Base-by-base conservation (phyloP, 2,329 filamentous ascomycete genomes). In the Talaromyces amestolkiae region DNA sequence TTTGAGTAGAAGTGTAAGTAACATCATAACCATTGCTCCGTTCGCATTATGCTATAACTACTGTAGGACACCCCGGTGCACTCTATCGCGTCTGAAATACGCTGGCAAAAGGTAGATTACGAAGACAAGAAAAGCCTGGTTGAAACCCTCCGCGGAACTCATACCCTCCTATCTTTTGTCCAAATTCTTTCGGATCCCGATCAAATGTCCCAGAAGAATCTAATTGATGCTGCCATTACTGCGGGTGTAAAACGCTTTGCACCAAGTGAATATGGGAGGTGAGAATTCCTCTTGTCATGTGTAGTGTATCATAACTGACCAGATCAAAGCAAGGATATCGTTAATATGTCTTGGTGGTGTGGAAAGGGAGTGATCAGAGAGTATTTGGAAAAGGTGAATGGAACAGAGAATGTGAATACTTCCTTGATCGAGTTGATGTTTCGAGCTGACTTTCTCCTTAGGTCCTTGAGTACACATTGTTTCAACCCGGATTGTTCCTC, bases 241-340 rank as follows among this genome's bases (percentile, higher is more conserved):
- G 63, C 58, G 0, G 58, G 63, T 11, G 63, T 65, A 8, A 65
- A 65, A 45, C 58, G 63, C 10, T 65, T 56, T 61, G 63, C 49
- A 15, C 63, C 63, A 3, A 65, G 56, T 15, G 58, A 65, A n/a
- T 65, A 53, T 22, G 63, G 58, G 9, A 61, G 49, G 63, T 65
- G 33, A 37, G 27, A 45, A 17, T 13, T 13, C 9, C 39, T 27
- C 1, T 19, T 49, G n/a, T 6, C 11, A 19, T 58, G 11, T 19
- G 17, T 45, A 8, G 8, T 19, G 35, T 10, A 35, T 17, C 19
- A 11, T 45, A 37, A 22, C 22, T 49, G 17, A 61, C n/a, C n/a
- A 37, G 2, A 22, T 8, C 10, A 35, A 35, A 61, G 58, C 58
- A 61, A 61, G 33, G 41, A n/a, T 9, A 61, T 31, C 10, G 17